Evolutionary conservation across 140 eudicot species (phyloP), one percentile per base, ranked within the genome.

Genomic region (Bidens hawaiensis): DNA sequence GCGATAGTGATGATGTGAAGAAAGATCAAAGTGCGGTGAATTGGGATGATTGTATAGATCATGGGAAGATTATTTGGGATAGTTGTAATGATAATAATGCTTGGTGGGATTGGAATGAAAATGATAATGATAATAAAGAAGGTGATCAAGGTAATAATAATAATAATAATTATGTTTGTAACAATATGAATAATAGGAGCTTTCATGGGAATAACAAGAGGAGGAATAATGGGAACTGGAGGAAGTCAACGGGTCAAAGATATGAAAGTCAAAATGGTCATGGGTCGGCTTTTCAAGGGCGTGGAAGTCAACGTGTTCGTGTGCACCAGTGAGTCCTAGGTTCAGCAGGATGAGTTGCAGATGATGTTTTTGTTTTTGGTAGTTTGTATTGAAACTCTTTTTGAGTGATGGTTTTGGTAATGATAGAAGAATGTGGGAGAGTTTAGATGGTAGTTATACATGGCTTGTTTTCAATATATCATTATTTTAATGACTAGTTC

Each of bases 201-300:
- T n/a, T 69, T 72, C 67, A 62, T 23, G 81, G 75, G 15, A 46
- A 64, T 27, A 75, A 68, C 27, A 60, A 45, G 27, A 46, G 38
- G 61, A 70, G 76, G 70, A 76, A 66, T 57, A 73, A 70, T 2
- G 83, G 71, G 19, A 64, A 52, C 25, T 68, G 77, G 22, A 71
- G 68, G 19, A 80, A 62, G 55, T 50, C 72, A 34, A 60, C 8
- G 2, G 50, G 50, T 60, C 76, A 64, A 65, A 63, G 59, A 34
- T 25, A 71, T 75, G 85, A 78, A 62, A 74, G 28, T 38, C 75
- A 64, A 64, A 69, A 52, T 38, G 69, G 41, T 73, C 75, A 55
- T 38, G 65, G 70, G 64, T 54, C 79, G 40, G 25, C 47, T 22
- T 12, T 71, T 43, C 78, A 66, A 65, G 77, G 68, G 23, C 52